Conservation (phyloP, 2,329 filamentous ascomycete genomes). For the Trichoderma koningiopsis region DNA sequence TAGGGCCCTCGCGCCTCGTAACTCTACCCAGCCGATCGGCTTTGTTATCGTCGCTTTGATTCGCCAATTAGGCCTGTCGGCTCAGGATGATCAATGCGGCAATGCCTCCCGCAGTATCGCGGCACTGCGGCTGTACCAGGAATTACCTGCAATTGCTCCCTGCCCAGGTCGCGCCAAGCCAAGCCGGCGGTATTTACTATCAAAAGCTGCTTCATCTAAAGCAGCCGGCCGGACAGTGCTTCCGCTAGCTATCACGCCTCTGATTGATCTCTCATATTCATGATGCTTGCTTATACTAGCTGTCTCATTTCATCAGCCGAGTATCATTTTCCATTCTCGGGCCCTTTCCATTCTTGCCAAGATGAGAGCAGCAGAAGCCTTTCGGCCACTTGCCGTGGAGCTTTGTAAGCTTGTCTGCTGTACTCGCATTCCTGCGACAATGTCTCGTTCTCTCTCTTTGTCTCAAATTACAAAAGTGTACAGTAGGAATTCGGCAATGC, state of each 20-base stretch:
- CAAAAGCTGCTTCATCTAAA: not conserved
- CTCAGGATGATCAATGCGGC: constrained; percentile 17
- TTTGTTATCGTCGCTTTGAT: not conserved
- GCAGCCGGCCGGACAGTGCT: not conserved
- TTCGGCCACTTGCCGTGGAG: not conserved
- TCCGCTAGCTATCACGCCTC: not conserved
- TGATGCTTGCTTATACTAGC: not conserved
- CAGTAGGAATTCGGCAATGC: not conserved
- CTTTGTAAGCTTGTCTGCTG: not conserved
- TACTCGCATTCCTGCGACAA: not conserved
- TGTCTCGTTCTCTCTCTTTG: not conserved
- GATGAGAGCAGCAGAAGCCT: not conserved
- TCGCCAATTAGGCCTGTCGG: not conserved
- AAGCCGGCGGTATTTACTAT: not conserved
- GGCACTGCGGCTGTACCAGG: not conserved
- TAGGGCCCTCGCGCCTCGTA: not conserved
- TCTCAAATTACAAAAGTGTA: not conserved
- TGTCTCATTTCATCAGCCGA: not conserved
- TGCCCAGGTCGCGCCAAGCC: not conserved
- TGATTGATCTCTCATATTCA: constrained; percentile 4
- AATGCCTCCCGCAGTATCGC: constrained; percentile 10
- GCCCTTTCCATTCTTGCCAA: not conserved
- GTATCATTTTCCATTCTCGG: not conserved
- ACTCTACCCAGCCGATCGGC: not conserved
- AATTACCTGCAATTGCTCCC: not conserved